phyloP scores from a whole-genome alignment of 805 yeast genomes.

The Teunomyces atbi region DNA sequence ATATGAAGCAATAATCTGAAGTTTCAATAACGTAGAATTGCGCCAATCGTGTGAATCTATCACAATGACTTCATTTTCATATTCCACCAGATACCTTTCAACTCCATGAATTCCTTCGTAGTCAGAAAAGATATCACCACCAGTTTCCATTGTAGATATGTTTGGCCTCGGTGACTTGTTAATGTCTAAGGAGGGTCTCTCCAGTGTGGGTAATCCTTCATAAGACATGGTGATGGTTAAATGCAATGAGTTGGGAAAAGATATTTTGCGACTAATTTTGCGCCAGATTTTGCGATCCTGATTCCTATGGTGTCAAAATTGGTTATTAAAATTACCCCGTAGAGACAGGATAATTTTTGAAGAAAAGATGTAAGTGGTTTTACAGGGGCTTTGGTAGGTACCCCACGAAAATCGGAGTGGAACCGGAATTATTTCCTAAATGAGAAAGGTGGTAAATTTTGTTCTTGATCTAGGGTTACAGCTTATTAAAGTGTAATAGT shows the following conservation, averaged over 20 bases:
- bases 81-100: slow-evolving; percentile 1
- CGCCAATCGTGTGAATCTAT: slow-evolving; percentile 43
- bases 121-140: neutral
- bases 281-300: slow-evolving; percentile 1
- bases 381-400: neutral
- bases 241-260: neutral
- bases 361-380: no score
- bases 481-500: neutral
- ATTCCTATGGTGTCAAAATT: neutral
- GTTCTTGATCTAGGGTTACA: neutral
- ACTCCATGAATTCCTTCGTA: slow-evolving; percentile 1
- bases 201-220: neutral
- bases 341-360: neutral
- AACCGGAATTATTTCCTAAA: neutral
- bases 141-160: neutral
- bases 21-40: slow-evolving; percentile 33
- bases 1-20: slow-evolving; percentile 43
- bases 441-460: neutral
- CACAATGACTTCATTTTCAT: slow-evolving; percentile 23
- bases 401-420: neutral
- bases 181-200: neutral
- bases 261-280: neutral
- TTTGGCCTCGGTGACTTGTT: neutral
- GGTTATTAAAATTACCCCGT: neutral
- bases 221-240: neutral